Evolutionary conservation across 352 stramenopile genomes (phyloP).

Genomic region (Peronospora farinosa): DNA sequence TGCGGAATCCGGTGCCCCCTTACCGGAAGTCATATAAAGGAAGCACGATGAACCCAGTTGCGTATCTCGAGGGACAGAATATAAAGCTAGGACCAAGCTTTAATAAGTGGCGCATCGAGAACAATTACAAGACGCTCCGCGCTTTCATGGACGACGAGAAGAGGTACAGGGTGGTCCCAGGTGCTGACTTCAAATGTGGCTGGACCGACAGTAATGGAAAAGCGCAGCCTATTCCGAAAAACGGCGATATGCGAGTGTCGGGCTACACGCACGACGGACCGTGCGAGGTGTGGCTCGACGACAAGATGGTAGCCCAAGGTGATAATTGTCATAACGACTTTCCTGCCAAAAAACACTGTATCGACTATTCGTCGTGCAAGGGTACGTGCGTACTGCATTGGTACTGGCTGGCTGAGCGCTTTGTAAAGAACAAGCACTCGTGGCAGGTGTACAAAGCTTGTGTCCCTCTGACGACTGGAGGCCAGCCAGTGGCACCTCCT

Average conservation of each 20-base stretch:
- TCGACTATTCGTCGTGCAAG: slow-evolving; percentile 27
- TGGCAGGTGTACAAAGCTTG: slow-evolving; percentile 61
- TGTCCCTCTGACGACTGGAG: slow-evolving; percentile 8
- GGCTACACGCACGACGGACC: slow-evolving; percentile 42
- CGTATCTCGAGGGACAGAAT: slow-evolving; percentile 43
- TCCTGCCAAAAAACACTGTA: slow-evolving; percentile 23
- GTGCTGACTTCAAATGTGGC: slow-evolving; percentile 31
- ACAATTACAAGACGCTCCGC: slow-evolving; percentile 17
- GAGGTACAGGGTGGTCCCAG: slow-evolving; percentile 21
- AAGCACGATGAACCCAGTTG: slow-evolving; percentile 39
- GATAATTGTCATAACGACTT: slow-evolving; percentile 29
- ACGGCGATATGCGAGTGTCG: slow-evolving; percentile 25
- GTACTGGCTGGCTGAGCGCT: slow-evolving; percentile 22
- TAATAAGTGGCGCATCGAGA: too few species aligned
- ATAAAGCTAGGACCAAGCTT: slow-evolving; percentile 1
- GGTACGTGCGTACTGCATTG: slow-evolving; percentile 1
- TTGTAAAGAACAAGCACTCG: slow-evolving; percentile 38
- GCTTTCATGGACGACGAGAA: slow-evolving; percentile 38
- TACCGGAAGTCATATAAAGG: slow-evolving; percentile 26
- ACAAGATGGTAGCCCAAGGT: slow-evolving; percentile 21
- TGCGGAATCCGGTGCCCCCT: slow-evolving; percentile 27
- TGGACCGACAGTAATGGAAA: slow-evolving; percentile 24
- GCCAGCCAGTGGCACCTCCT: too few species aligned
- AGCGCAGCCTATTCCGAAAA: slow-evolving; percentile 30
- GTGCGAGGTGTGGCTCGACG: slow-evolving; percentile 34